Conservation (phyloP, 139 green algal species). For the Coelastrella sp. region DNA sequence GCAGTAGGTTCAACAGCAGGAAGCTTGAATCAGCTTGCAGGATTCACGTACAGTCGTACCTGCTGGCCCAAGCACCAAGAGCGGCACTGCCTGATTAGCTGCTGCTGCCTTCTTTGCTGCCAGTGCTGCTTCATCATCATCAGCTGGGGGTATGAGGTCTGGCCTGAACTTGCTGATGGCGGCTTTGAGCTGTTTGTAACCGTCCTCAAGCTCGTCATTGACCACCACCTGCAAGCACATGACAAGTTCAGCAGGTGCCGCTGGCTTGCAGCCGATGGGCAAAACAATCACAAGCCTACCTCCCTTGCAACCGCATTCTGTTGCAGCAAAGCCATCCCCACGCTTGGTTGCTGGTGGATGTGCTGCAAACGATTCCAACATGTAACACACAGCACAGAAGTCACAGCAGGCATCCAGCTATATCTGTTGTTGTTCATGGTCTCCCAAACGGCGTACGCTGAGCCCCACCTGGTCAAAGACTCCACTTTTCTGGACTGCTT, state of each 20-base stretch:
- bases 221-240: slow-evolving; percentile 67
- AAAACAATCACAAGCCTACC: background rate
- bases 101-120: slow-evolving; percentile 37
- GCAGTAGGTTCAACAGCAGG: background rate
- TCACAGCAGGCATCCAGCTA: background rate
- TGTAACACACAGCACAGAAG: background rate
- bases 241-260: background rate
- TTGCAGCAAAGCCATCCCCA: too few species aligned
- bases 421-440: background rate
- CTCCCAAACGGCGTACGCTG: background rate
- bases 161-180: slow-evolving; percentile 67
- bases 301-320: background rate
- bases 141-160: slow-evolving; percentile 66
- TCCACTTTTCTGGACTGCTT: background rate
- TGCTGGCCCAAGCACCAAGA: slow-evolving; percentile 55
- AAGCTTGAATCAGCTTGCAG: background rate
- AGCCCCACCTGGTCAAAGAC: slow-evolving; percentile 31
- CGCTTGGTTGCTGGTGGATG: too few species aligned
- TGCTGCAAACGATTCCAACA: too few species aligned
- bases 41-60: background rate
- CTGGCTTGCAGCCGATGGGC: background rate
- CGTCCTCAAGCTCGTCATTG: slow-evolving; percentile 59
- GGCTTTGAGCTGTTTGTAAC: slow-evolving; percentile 60
- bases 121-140: slow-evolving; percentile 51
- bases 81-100: slow-evolving; percentile 33